Evolutionary conservation across 2,329 filamentous ascomycete species (phyloP).

Genomic region (Colletotrichum trifolii): DNA sequence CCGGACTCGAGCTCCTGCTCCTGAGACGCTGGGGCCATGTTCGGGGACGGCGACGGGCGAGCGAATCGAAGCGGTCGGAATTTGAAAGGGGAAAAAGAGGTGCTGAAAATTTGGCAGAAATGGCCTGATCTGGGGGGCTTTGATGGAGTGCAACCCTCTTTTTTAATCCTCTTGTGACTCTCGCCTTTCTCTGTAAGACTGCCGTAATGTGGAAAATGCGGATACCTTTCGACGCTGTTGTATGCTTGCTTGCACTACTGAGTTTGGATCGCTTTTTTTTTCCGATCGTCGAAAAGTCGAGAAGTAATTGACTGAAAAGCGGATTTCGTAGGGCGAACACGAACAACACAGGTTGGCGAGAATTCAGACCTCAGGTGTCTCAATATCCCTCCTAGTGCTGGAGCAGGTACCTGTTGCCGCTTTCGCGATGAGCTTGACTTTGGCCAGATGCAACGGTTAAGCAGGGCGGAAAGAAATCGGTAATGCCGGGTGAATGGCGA

Average conservation of each 20-base stretch:
- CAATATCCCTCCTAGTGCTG: too few relatives aligned
- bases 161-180: constrained; percentile 16
- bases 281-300: neutral
- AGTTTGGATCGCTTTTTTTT: neutral
- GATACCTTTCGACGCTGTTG: constrained; percentile 19
- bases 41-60: constrained; percentile 27
- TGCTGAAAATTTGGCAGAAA: constrained; percentile 21
- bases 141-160: constrained; percentile 32
- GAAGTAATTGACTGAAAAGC: neutral
- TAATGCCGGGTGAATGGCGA: constrained; percentile 27
- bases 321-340: constrained; percentile 8
- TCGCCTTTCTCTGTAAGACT: constrained; percentile 12
- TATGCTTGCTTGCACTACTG: neutral
- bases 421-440: neutral
- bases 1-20: constrained; percentile 33
- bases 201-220: constrained; percentile 30
- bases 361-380: neutral
- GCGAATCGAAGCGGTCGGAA: constrained; percentile 23
- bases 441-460: neutral
- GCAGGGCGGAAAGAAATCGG: neutral
- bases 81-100: constrained; percentile 8
- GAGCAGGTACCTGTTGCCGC: too few relatives aligned
- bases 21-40: constrained; percentile 35
- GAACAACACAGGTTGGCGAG: neutral
- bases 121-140: constrained; percentile 34